These are phyloP conservation scores for Wallacemonas sp. DNA, from an alignment of 208 protist species.

Conservation along the genomic window DNA sequence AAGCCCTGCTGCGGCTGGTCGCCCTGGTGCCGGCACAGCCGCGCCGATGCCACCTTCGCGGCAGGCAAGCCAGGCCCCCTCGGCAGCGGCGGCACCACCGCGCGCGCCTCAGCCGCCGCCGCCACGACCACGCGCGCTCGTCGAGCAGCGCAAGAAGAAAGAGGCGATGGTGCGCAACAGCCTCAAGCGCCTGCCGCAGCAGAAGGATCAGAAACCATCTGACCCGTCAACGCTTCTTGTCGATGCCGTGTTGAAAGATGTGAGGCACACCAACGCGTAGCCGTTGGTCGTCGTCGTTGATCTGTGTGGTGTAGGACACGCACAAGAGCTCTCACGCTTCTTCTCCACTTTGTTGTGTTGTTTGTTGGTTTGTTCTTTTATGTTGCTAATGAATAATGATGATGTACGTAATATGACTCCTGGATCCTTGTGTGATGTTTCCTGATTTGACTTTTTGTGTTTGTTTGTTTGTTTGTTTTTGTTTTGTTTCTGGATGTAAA, in stretches of 20 bases:
- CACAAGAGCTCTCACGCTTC: no score
- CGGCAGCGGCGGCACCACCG: neutral
- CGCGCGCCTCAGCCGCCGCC: constrained; percentile 9
- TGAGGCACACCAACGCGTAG: neutral
- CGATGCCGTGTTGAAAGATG: constrained; percentile 6
- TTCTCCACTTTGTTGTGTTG: neutral
- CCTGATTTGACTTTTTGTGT: neutral
- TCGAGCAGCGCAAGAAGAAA: constrained; percentile 32
- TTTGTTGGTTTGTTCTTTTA: neutral
- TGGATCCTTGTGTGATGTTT: neutral
- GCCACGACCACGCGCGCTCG: constrained; percentile 13
- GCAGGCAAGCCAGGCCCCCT: no score
- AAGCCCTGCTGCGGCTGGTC: neutral
- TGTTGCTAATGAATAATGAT: neutral
- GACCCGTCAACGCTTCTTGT: constrained; percentile 1
- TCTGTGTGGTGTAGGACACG: neutral
- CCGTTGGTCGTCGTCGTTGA: neutral
- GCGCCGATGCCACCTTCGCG: no score
- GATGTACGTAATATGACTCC: neutral
- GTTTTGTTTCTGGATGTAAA: no score
- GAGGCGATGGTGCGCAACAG: constrained; percentile 50
- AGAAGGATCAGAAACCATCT: neutral
- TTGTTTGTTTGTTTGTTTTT: constrained; percentile 3
- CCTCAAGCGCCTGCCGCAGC: constrained; percentile 30
- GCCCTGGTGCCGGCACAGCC: neutral